A percentile compares a stretch with the other conserved stretches of the same genome.
These are phyloP conservation scores for Glutinoglossum americanum DNA, from an alignment of 495 filamentous ascomycete species.

Conservation along the genomic window DNA sequence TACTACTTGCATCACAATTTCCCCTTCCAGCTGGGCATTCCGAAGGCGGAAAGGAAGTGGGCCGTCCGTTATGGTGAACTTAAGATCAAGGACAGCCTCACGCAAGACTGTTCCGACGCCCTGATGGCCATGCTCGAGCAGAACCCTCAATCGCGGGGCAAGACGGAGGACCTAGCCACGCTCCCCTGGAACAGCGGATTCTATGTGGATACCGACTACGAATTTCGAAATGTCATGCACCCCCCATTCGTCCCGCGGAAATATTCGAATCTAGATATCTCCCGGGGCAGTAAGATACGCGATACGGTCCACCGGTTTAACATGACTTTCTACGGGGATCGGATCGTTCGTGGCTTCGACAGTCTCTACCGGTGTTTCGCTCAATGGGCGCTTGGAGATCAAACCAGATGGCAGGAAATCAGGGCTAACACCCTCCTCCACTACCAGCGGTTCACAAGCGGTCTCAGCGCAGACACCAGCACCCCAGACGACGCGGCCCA, in stretches of 20 bases:
- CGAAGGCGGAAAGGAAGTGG: too few relatives aligned
- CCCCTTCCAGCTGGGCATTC: not conserved
- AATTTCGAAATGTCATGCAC: not conserved
- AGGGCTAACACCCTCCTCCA: not conserved
- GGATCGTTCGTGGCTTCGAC: not conserved
- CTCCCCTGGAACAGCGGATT: not conserved
- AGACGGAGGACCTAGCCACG: not conserved
- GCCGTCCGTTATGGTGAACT: not conserved
- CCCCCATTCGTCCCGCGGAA: not conserved
- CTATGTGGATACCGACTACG: not conserved
- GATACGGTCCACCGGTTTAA: not conserved
- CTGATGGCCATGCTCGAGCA: not conserved
- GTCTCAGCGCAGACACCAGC: too few relatives aligned
- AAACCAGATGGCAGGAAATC: not conserved
- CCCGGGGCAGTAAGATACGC: not conserved
- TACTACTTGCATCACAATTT: not conserved
- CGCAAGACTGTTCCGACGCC: not conserved
- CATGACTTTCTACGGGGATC: not conserved
- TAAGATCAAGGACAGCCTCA: not conserved
- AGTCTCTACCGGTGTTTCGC: not conserved
- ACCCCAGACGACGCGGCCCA: too few relatives aligned
- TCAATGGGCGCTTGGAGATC: not conserved
- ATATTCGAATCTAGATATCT: not conserved
- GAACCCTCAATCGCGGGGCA: not conserved
- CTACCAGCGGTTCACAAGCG: not conserved